Evolutionary conservation across 257 asterid genomes (phyloP).

Genomic region (Nicotiana noctiflora): DNA sequence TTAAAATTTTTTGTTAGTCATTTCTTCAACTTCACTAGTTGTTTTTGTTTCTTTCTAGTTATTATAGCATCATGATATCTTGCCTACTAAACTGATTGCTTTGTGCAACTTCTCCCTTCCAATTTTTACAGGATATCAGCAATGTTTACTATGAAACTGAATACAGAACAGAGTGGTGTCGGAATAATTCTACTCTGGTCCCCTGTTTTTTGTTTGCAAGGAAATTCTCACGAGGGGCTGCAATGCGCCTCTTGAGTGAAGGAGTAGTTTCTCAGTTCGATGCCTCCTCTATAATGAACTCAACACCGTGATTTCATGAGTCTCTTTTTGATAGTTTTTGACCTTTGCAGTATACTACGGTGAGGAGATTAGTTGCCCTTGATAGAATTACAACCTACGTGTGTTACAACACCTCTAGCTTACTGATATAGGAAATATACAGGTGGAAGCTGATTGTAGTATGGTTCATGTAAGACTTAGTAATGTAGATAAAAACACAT

Average conservation of each 20-base stretch:
- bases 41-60: neutral
- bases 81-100: neutral
- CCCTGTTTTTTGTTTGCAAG: slow-evolving; percentile 81
- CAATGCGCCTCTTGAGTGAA: slow-evolving; percentile 81
- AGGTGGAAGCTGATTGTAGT: neutral
- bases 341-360: neutral
- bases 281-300: slow-evolving; percentile 29
- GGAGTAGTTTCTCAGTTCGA: slow-evolving; percentile 56
- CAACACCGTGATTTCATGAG: slow-evolving; percentile 26
- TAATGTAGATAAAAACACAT: neutral
- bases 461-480: neutral
- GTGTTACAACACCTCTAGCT: neutral
- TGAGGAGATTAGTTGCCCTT: neutral
- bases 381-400: neutral
- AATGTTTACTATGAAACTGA: slow-evolving; percentile 75
- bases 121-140: slow-evolving; percentile 53
- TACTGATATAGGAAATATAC: slow-evolving; percentile 3
- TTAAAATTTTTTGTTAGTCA: neutral
- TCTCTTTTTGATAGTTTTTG: neutral
- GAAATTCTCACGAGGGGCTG: slow-evolving; percentile 90
- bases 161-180: slow-evolving; percentile 91
- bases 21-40: neutral
- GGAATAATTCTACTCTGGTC: slow-evolving; percentile 51
- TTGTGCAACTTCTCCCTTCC: neutral
- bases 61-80: neutral